These are phyloP conservation scores for Monosporascus cannonballus DNA, from an alignment of 2,329 filamentous ascomycete genomes.

Conservation along the genomic window DNA sequence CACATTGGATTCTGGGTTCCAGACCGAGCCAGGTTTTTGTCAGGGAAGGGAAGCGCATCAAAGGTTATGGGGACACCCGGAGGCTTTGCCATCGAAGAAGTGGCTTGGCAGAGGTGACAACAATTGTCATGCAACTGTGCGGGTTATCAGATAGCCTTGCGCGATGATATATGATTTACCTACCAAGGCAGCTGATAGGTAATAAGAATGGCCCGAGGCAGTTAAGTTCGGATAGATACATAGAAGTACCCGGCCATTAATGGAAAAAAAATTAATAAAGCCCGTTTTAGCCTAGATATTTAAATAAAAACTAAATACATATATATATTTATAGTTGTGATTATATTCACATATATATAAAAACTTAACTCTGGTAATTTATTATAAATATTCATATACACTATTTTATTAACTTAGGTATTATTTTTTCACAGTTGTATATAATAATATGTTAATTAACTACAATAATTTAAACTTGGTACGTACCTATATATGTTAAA, in stretches of 20 bases:
- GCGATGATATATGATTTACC: slow-evolving; percentile 21
- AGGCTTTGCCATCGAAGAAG: background rate
- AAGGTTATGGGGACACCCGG: background rate
- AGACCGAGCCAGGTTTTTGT: background rate
- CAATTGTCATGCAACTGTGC: background rate
- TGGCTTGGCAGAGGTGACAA: background rate
- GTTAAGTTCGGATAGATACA: slow-evolving; percentile 14
- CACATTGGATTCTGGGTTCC: background rate
- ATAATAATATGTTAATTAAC: no score
- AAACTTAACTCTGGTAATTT: no score
- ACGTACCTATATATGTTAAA: no score
- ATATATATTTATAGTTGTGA: no score
- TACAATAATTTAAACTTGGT: no score
- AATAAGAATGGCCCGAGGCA: slow-evolving; percentile 12
- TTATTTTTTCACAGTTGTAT: no score
- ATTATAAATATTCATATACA: no score
- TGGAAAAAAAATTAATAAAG: background rate
- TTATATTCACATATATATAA: no score
- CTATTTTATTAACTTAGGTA: no score
- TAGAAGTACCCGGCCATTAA: background rate
- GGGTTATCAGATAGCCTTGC: background rate
- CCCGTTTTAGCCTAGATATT: no score
- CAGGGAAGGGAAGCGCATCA: background rate
- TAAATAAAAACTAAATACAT: background rate
- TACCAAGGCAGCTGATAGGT: slow-evolving; percentile 15